Evolutionary conservation across 1,284 basidiomycete genomes (phyloP).

Genomic region (Prillingera fragicola): DNA sequence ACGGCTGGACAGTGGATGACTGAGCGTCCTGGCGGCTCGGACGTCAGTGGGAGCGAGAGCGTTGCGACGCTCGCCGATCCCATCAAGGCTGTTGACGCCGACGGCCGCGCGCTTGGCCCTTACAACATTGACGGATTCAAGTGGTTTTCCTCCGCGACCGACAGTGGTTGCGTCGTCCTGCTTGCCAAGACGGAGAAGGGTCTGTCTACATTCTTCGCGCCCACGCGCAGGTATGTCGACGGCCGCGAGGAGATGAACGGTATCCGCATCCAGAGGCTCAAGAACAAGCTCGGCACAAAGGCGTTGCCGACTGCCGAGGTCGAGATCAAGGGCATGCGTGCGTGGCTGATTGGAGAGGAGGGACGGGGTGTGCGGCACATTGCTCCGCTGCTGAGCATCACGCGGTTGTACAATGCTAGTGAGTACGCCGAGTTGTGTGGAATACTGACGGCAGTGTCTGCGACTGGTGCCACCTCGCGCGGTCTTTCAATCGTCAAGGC

Average conservation of each 20-base stretch:
- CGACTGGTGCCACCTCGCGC: conserved; percentile 58
- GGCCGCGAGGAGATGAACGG: conserved; percentile 54
- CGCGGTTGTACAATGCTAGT: conserved; percentile 55
- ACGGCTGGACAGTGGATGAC: conserved; percentile 82
- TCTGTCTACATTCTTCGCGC: conserved; percentile 62
- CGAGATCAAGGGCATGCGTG: conserved; percentile 58
- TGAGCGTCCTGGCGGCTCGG: conserved; percentile 70
- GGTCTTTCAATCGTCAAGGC: conserved; percentile 60
- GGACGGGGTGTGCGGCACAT: conserved; percentile 66
- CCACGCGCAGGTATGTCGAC: conserved; percentile 51
- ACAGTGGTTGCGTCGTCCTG: conserved; percentile 37
- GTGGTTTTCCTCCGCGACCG: conserved; percentile 79
- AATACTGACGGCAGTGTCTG: conserved; percentile 44
- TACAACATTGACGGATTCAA: conserved; percentile 61
- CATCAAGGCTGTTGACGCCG: conserved; percentile 6
- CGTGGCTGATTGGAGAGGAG: conserved; percentile 59
- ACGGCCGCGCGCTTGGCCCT: conserved; percentile 15
- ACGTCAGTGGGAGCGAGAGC: conserved; percentile 70
- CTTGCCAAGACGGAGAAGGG: conserved; percentile 26
- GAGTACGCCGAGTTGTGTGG: neutral
- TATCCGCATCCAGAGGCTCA: conserved; percentile 65
- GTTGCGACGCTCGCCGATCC: conserved; percentile 11
- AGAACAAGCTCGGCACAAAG: conserved; percentile 74
- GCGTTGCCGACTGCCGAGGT: conserved; percentile 72
- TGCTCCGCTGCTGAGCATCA: conserved; percentile 67